Base-by-base conservation (phyloP, 192 early-diverging fungal genomes). In the Allomyces arbusculus region DNA sequence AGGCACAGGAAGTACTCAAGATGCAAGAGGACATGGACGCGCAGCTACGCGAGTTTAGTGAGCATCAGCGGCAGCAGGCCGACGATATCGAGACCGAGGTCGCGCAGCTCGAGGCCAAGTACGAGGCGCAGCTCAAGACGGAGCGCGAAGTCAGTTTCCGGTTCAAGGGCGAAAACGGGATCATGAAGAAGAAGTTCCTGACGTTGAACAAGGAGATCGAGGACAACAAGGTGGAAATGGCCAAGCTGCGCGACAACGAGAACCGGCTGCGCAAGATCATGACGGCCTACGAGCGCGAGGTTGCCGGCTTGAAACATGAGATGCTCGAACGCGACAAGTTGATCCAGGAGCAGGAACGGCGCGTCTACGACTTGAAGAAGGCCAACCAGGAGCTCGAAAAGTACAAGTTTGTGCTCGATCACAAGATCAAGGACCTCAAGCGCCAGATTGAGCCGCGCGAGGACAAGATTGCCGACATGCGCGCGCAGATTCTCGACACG, bases 151-250 rank as follows among this genome's bases (percentile, higher is more conserved):
- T 77, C 45, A 74, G 79, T 3, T 74, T 77, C 12, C 67, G 79
- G 40, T 69, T 84, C 44, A 84, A 84, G 67, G 79, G 77, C 26
- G 82, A 84, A 63, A 84, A 80, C 68, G 80, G 78, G 4, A 80
- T 82, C 65, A 82, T 82, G 80, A 61, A 76, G n/a, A 84, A 84
- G 62, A 84, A 80, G 68, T 84, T 84, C 67, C 79, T 78, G 63
- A 76, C 80, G 20, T 65, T 84, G 20, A 77, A 74, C 28, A 81
- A 82, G 64, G 80, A 82, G 23, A 84, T 84, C 65, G 80, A 84
- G 33, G 78, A 77, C 62, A 73, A 79, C 65, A 66, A 73, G n/a
- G 61, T 64, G 10, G 80, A 84, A 55, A 76, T 75, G 10, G 61
- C 67, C 43, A 72, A 76, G 63, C 72, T 80, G 75, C 24, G 62